phyloP scores from a whole-genome alignment of 2,329 filamentous ascomycete genomes.

The Colletotrichum gigasporum region DNA sequence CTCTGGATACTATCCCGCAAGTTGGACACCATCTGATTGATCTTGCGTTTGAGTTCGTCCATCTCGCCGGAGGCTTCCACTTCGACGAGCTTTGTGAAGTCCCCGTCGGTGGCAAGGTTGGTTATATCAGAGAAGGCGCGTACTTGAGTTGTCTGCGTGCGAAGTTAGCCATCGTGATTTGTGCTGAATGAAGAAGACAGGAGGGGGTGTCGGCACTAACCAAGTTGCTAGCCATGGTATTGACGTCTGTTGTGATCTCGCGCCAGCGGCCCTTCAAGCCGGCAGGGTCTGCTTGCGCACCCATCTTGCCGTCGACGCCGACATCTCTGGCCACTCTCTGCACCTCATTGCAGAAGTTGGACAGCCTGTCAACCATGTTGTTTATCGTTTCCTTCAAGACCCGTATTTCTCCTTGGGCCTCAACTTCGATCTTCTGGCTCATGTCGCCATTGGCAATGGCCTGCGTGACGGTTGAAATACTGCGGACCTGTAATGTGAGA shows the following conservation, averaged over 20 bases:
- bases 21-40: slow-evolving; percentile 99
- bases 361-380: slow-evolving; percentile 96
- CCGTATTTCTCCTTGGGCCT: slow-evolving; percentile 93
- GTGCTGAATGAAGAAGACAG: background rate
- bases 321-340: slow-evolving; percentile 97
- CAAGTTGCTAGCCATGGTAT: slow-evolving; percentile 83
- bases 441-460: slow-evolving; percentile 96
- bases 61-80: slow-evolving; percentile 98
- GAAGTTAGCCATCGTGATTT: slow-evolving; percentile 43
- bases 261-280: slow-evolving; percentile 96
- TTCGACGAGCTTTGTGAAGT: slow-evolving; percentile 96
- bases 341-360: slow-evolving; percentile 95
- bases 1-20: slow-evolving; percentile 94
- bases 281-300: slow-evolving; percentile 93
- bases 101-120: slow-evolving; percentile 95
- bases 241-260: slow-evolving; percentile 96
- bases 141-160: slow-evolving; percentile 87
- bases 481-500: slow-evolving; percentile 80
- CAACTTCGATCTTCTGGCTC: slow-evolving; percentile 94
- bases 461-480: slow-evolving; percentile 93
- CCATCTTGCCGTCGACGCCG: slow-evolving; percentile 98
- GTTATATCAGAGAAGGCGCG: slow-evolving; percentile 98
- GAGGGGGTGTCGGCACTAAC: slow-evolving; percentile 45
- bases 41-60: slow-evolving; percentile 98
- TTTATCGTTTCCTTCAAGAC: slow-evolving; percentile 97